Evolutionary conservation across 2,329 filamentous ascomycete genomes (phyloP), one percentile per base, ranked within the genome.

Genomic region (Xylariaceae sp.): DNA sequence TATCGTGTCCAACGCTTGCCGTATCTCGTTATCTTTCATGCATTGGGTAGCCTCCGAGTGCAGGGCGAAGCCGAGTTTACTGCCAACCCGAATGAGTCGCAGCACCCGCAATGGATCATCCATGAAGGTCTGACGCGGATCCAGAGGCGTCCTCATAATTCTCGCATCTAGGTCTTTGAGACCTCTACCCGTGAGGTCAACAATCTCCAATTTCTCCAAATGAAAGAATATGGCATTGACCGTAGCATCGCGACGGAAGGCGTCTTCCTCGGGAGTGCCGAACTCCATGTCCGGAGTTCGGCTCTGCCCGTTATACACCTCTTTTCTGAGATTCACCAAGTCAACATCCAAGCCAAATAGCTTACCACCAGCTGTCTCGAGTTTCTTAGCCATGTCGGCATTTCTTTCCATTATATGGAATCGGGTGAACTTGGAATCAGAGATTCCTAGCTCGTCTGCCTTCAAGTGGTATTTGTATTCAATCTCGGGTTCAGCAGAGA

Each of bases 31-130:
- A 23, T 43, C 39, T 8, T 24, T 39, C 44, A 54, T 54, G 15
- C 40, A 45, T 37, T 24, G 41, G 29, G 33, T 44, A 23, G 32
- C 41, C 26, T 54, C 20, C 7, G 33, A 13, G 16, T 33, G 11
- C 26, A 44, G 13, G 26, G 9, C 41, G 20, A 29, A 44, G 21
- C 41, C 24, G 15, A 39, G 40, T 46, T 49, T 49, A 45, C 48
- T 52, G 8, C 43, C 24, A 5, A 52, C 15, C 27, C 43, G 48
- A 43, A 56, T 56, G 8, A 53, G 43, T 32, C 43, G 42, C 15
- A 52, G n/a, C 2, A 56, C 43, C n/a, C 53, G 16, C 11, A 53
- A 33, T 18, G 53, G 49, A 18, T 56, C 44, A 33, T 56, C 43
- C 33, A 42, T 16, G 27, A 56, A 53, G 18, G 53, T 49, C 16